Conservation (phyloP, 1,284 basidiomycete species). For the Ustanciosporium gigantosporum region DNA sequence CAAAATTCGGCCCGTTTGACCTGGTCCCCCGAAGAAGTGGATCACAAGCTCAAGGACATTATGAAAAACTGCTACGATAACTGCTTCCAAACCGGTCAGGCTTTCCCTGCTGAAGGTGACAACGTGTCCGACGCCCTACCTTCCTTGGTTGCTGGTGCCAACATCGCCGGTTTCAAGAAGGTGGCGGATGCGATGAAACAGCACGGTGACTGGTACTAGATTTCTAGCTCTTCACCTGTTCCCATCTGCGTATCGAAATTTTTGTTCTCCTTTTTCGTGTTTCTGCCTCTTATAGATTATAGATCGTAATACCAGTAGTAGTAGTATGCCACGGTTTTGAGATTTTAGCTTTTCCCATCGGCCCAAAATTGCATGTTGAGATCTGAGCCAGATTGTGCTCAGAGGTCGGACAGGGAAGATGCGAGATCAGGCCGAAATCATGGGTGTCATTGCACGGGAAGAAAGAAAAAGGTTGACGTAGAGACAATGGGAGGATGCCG, state of each 20-base stretch:
- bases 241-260: neutral
- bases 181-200: slow-evolving; percentile 51
- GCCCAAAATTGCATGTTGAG: too few relatives aligned
- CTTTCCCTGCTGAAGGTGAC: slow-evolving; percentile 68
- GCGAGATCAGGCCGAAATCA: too few relatives aligned
- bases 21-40: slow-evolving; percentile 73
- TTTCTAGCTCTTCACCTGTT: neutral
- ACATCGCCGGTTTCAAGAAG: slow-evolving; percentile 72
- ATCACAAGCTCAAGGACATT: slow-evolving; percentile 74
- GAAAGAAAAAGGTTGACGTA: too few relatives aligned
- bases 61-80: slow-evolving; percentile 73
- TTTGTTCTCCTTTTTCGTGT: neutral
- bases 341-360: too few relatives aligned
- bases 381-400: too few relatives aligned
- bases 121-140: slow-evolving; percentile 60
- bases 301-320: too few relatives aligned
- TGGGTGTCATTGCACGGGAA: too few relatives aligned
- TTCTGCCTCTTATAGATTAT: neutral
- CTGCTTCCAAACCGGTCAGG: slow-evolving; percentile 69
- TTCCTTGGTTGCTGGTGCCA: slow-evolving; percentile 72
- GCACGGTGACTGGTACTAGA: slow-evolving; percentile 52
- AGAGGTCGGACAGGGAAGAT: too few relatives aligned
- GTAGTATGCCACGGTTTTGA: too few relatives aligned
- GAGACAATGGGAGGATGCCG: too few relatives aligned
- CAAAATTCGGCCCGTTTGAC: slow-evolving; percentile 68